These are phyloP conservation scores for Chalaropsis thielavioides DNA, from an alignment of 2,329 filamentous ascomycete genomes.

Conservation along the genomic window DNA sequence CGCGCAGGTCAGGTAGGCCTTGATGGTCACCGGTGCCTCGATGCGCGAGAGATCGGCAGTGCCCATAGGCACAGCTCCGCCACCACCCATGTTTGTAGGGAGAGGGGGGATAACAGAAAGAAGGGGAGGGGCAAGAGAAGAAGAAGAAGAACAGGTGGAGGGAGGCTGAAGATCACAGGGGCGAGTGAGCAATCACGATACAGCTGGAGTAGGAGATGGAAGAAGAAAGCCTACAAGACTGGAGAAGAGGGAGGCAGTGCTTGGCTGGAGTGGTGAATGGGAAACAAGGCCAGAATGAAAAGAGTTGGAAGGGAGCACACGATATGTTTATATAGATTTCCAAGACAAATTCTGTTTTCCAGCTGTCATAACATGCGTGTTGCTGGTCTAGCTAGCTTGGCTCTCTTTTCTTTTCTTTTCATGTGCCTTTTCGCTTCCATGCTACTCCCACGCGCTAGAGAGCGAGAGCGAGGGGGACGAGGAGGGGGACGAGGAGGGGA, in stretches of 20 bases:
- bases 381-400: background rate
- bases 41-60: constrained; percentile 42
- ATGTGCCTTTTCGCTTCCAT: background rate
- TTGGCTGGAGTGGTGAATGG: background rate
- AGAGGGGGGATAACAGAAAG: background rate
- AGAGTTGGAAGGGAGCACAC: background rate
- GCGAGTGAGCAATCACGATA: too few relatives aligned
- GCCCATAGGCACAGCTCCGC: constrained; percentile 16
- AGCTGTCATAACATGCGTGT: background rate
- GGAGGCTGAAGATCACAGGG: background rate
- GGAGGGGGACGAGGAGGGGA: too few relatives aligned
- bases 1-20: constrained; percentile 54
- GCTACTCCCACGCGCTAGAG: background rate
- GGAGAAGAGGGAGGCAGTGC: background rate
- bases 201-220: background rate
- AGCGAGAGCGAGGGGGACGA: background rate
- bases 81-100: constrained; percentile 10
- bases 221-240: background rate
- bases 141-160: background rate
- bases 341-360: background rate
- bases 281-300: background rate
- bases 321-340: constrained; percentile 2
- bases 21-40: constrained; percentile 54
- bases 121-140: background rate
- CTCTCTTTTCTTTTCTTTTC: background rate